Conservation (phyloP, 257 asterid species). For the Rehmannia glutinosa region DNA sequence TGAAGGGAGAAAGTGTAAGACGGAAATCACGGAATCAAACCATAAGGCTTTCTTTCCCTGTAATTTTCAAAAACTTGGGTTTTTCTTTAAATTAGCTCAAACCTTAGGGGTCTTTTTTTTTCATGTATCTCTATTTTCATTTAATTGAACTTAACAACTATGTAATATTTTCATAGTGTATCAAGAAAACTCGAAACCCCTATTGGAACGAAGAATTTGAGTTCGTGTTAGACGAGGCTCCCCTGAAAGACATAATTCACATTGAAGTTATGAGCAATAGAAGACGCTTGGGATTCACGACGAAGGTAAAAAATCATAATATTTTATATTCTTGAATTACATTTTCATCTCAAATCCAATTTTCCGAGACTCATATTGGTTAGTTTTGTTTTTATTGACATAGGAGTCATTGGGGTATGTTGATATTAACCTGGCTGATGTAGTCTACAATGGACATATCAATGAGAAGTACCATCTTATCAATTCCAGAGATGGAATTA, state of each 20-base stretch:
- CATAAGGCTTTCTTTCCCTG: too few species aligned
- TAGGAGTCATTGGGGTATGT: conserved; percentile 77
- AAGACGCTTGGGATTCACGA: conserved; percentile 42
- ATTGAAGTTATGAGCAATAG: conserved; percentile 60
- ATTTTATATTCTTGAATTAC: background rate
- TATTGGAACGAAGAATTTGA: conserved; percentile 78
- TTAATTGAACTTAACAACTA: background rate
- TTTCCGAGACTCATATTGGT: background rate
- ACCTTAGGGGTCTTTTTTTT: too few species aligned
- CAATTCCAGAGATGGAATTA: conserved; percentile 61
- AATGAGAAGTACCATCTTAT: conserved; percentile 69
- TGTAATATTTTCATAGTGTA: conserved; percentile 26
- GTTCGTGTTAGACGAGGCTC: conserved; percentile 72
- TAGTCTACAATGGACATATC: conserved; percentile 63
- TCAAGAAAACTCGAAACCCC: conserved; percentile 62
- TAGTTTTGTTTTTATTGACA: background rate
- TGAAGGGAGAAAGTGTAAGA: too few species aligned
- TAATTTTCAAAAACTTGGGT: too few species aligned
- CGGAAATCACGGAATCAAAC: too few species aligned
- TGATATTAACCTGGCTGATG: conserved; percentile 62
- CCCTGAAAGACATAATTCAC: conserved; percentile 54
- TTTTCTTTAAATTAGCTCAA: too few species aligned
- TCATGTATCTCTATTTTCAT: too few species aligned
- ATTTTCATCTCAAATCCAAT: background rate
- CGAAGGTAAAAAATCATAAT: conserved; percentile 38